These are phyloP conservation scores for Golubevia pallescens DNA, from an alignment of 1,284 basidiomycete species.

Conservation along the genomic window DNA sequence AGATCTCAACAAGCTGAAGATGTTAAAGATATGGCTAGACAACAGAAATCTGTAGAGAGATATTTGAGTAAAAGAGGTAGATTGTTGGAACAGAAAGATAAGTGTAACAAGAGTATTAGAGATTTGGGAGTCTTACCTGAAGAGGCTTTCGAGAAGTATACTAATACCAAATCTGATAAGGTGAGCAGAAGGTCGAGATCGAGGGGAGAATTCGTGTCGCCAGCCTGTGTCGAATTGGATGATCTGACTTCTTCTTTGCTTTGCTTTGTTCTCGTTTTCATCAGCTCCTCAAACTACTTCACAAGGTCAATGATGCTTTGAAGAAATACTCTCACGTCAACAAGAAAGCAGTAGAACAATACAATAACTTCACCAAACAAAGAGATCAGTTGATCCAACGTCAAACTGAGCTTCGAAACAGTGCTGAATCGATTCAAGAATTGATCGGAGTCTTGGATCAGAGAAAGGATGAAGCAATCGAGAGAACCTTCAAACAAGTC, in stretches of 20 bases:
- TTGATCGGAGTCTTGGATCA: constrained; percentile 94
- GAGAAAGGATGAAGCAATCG: constrained; percentile 97
- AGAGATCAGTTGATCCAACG: constrained; percentile 86
- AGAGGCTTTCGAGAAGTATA: constrained; percentile 95
- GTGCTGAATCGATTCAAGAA: constrained; percentile 86
- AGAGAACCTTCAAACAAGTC: constrained; percentile 97
- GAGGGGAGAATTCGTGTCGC: background rate
- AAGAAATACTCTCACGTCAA: constrained; percentile 98
- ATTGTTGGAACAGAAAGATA: constrained; percentile 81
- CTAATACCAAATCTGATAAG: constrained; percentile 77
- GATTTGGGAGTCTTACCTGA: constrained; percentile 95
- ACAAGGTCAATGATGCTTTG: constrained; percentile 85
- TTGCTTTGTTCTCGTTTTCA: constrained; percentile 1
- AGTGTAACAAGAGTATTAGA: constrained; percentile 90
- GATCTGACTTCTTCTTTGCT: background rate
- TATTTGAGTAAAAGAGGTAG: constrained; percentile 90
- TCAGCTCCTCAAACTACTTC: constrained; percentile 86
- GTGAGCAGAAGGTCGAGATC: constrained; percentile 67
- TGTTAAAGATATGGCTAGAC: constrained; percentile 79
- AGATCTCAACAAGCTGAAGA: constrained; percentile 85
- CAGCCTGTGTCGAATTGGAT: too few species aligned
- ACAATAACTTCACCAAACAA: constrained; percentile 96
- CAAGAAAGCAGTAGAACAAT: constrained; percentile 99
- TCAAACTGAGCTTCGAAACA: constrained; percentile 86
- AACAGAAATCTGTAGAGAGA: constrained; percentile 92